phyloP scores from a whole-genome alignment of 2,329 filamentous ascomycete species.

The Penicillium sp. region DNA sequence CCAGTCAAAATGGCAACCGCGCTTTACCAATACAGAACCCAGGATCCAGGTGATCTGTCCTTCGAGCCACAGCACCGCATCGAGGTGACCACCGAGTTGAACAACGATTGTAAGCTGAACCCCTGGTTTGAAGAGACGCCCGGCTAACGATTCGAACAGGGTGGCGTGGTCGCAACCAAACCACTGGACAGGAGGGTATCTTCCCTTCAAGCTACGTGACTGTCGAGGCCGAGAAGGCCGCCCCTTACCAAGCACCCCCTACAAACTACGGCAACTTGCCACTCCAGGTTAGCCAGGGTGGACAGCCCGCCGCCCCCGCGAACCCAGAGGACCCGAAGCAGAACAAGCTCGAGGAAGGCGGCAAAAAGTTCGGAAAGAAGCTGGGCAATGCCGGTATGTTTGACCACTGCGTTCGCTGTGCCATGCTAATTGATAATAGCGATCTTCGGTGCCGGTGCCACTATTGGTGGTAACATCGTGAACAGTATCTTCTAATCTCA shows the following conservation, averaged over 20 bases:
- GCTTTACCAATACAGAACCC: slow-evolving; percentile 78
- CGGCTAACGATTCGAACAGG: slow-evolving; percentile 33
- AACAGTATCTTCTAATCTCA: slow-evolving; percentile 77
- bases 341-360: slow-evolving; percentile 70
- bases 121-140: neutral
- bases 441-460: slow-evolving; percentile 91
- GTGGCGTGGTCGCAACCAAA: slow-evolving; percentile 84
- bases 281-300: slow-evolving; percentile 68
- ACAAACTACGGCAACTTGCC: slow-evolving; percentile 64
- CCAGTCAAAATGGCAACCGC: slow-evolving; percentile 72
- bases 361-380: slow-evolving; percentile 98
- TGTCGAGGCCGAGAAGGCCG: slow-evolving; percentile 65
- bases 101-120: slow-evolving; percentile 71
- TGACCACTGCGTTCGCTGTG: neutral
- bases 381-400: slow-evolving; percentile 66
- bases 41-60: slow-evolving; percentile 78
- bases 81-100: slow-evolving; percentile 87
- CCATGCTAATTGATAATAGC: slow-evolving; percentile 54
- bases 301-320: slow-evolving; percentile 39
- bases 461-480: slow-evolving; percentile 85
- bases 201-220: slow-evolving; percentile 91
- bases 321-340: slow-evolving; percentile 46
- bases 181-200: slow-evolving; percentile 84
- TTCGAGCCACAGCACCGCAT: slow-evolving; percentile 81
- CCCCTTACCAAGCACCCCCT: slow-evolving; percentile 37